Base-by-base conservation (phyloP, 208 protist species). In the Herpetomonas samuelpessoai region DNA sequence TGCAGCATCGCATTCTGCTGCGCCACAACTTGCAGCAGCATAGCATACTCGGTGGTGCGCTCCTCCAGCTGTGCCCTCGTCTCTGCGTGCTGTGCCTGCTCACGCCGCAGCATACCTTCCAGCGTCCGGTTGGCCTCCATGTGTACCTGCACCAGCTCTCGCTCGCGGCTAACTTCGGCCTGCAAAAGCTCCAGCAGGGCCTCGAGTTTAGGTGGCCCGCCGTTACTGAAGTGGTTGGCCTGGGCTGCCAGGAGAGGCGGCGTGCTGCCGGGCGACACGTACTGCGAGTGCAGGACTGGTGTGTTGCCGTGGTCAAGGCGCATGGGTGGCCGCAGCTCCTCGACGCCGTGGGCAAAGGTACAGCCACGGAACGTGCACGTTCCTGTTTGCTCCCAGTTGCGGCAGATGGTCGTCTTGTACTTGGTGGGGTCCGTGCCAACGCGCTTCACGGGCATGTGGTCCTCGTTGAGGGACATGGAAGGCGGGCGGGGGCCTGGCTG, bases 351-450 rank as follows among this genome's bases (percentile, higher is more conserved):
- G n/a, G 84, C 83, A 50, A 95, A 92, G 48, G 79, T 91, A 70
- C 84, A 95, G 24, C 84, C 81, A 30, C 73, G 71, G 58, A 88
- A 93, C 30, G 71, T 69, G 65, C 83, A 91, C 12, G 61, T 72
- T 2, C 84, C 84, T 9, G 66, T 76, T 55, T 84, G 65, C 59
- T 83, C 75, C 84, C 81, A 93, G 68, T 93, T 93, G 24, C 86
- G 76, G 61, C 86, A 93, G 48, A 95, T 92, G 18, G 74, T 87
- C 12, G 84, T 95, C 60, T 95, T 91, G 74, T 92, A 95, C 61
- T 86, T 87, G 51, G 78, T 83, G 0, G 81, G 83, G 54, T 89
- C 79, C 1, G 81, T 82, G n/a, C 83, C 81, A 2, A 74, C 51
- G 29, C 77, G 78, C 57, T 87, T 84, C n/a, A 65, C 57, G 9